Evolutionary conservation across 2,329 filamentous ascomycete genomes (phyloP).

Genomic region (Penicillium sp.): DNA sequence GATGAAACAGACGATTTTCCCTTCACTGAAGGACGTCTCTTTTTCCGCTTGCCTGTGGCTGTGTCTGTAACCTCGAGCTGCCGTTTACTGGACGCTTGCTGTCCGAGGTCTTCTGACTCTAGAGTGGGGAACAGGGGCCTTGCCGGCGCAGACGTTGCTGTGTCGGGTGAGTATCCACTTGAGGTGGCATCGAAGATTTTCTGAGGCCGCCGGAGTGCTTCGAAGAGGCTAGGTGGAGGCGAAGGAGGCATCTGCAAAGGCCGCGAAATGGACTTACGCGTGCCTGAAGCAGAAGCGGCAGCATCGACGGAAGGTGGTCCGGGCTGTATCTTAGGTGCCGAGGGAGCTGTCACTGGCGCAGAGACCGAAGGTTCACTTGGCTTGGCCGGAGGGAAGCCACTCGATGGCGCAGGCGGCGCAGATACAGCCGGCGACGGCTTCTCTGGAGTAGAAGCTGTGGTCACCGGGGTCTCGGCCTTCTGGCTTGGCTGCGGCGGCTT

Average conservation of each 20-base stretch:
- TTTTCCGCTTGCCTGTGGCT: background rate
- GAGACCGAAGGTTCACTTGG: background rate
- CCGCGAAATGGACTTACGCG: background rate
- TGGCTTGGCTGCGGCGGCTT: background rate
- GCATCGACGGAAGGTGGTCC: background rate
- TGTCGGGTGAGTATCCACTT: background rate
- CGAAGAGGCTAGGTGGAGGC: conserved; percentile 4
- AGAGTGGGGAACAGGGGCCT: conserved; percentile 7
- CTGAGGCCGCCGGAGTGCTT: conserved; percentile 2
- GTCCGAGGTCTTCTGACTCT: background rate
- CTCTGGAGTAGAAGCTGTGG: background rate
- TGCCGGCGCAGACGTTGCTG: background rate
- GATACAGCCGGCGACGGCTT: background rate
- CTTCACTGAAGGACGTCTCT: conserved; percentile 9
- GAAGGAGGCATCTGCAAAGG: background rate
- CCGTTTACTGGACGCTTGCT: background rate
- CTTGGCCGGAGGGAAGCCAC: background rate
- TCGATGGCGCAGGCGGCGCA: background rate
- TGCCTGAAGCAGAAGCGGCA: background rate
- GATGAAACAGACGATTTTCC: background rate
- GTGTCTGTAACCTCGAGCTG: background rate
- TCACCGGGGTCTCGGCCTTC: background rate
- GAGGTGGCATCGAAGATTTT: conserved; percentile 10
- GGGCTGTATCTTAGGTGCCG: background rate
- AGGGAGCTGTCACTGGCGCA: background rate